Percentiles rank a stretch among this genome's conserved stretches.
These are phyloP conservation scores for Colletotrichum magnum DNA, from an alignment of 2,329 filamentous ascomycete species.

Conservation along the genomic window DNA sequence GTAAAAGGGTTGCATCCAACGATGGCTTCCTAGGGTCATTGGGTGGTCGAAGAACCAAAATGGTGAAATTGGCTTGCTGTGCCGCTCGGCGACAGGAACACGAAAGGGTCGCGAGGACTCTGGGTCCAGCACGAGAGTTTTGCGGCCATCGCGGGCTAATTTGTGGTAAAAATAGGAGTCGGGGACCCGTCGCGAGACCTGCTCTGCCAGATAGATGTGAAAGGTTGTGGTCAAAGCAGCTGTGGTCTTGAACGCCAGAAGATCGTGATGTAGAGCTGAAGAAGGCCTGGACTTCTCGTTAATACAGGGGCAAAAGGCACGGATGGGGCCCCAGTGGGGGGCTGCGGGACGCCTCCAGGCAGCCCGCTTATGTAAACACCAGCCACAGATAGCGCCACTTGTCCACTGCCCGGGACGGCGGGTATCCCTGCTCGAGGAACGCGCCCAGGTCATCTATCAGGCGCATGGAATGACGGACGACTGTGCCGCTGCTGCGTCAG, in stretches of 20 bases:
- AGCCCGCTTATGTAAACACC: no score
- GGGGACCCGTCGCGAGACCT: not conserved
- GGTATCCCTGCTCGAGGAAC: conserved; percentile 7
- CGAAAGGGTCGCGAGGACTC: not conserved
- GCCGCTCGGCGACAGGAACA: conserved; percentile 25
- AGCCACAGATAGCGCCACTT: no score
- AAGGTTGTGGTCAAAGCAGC: no score
- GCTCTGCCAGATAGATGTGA: not conserved
- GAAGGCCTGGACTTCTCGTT: no score
- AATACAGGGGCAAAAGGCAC: no score
- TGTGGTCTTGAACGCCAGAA: no score
- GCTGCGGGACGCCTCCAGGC: no score
- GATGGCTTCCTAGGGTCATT: conserved; percentile 14
- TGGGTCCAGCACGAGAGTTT: not conserved
- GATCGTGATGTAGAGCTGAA: no score
- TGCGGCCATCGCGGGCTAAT: not conserved
- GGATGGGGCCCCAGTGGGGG: no score
- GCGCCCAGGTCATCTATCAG: not conserved
- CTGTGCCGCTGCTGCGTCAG: conserved; percentile 21
- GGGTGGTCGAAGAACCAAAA: not conserved
- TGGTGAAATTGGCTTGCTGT: conserved; percentile 21
- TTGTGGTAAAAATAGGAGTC: not conserved
- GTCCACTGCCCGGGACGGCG: not conserved
- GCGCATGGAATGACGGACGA: no score
- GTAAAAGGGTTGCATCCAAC: not conserved